phyloP scores from a whole-genome alignment of 2,329 filamentous ascomycete species.

The Plectosphaerella sp. region DNA sequence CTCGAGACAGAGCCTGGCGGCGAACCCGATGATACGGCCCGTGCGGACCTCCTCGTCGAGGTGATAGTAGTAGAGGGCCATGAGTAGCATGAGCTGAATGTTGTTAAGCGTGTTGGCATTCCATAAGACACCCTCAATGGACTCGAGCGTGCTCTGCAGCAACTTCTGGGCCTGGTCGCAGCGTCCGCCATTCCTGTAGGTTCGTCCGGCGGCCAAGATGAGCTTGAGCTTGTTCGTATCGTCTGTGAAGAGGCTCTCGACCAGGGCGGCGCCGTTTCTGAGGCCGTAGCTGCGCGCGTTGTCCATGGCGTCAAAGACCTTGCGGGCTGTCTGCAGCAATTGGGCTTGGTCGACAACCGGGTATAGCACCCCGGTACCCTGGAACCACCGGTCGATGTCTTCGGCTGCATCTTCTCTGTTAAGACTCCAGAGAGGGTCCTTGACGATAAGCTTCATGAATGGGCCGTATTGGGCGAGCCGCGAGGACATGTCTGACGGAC shows the following conservation, averaged over 20 bases:
- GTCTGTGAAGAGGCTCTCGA: background rate
- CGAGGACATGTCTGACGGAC: background rate
- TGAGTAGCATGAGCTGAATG: background rate
- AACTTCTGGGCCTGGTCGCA: background rate
- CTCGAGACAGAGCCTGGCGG: slow-evolving; percentile 24
- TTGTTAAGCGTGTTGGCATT: background rate
- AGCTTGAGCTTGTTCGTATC: background rate
- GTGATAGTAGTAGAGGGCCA: background rate
- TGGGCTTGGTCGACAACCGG: background rate
- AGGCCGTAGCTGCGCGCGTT: background rate
- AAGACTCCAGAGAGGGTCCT: background rate
- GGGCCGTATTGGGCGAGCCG: background rate
- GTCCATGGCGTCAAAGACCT: background rate
- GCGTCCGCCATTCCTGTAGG: background rate
- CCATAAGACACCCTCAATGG: background rate
- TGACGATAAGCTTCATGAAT: background rate
- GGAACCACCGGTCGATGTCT: background rate
- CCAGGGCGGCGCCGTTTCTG: background rate
- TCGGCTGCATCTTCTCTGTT: background rate
- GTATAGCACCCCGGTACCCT: background rate
- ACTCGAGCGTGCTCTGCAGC: background rate
- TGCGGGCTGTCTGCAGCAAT: background rate
- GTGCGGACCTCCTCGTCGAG: background rate
- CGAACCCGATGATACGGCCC: background rate
- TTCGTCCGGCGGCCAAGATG: background rate